A percentile compares a stretch with the other conserved stretches of the same genome.
phyloP scores from a whole-genome alignment of 805 yeast genomes.

The Naumovozyma castellii region DNA sequence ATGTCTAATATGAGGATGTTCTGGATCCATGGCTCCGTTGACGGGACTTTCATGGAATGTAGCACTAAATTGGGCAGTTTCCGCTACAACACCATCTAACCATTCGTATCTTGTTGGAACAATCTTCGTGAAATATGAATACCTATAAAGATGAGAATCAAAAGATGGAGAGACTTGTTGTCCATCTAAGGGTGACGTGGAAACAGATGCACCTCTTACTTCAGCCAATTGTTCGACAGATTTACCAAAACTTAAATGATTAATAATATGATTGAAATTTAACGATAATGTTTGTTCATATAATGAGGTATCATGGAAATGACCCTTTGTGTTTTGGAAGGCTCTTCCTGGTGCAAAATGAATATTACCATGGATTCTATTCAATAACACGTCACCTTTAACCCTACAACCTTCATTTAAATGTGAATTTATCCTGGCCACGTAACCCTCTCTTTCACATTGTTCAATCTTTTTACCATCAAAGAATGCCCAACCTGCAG shows the following conservation, averaged over 20 bases:
- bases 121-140: constrained; percentile 75
- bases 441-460: constrained; percentile 86
- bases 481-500: constrained; percentile 77
- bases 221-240: constrained; percentile 6
- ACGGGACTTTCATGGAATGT: constrained; percentile 83
- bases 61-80: constrained; percentile 85
- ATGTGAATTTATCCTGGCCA: constrained; percentile 45
- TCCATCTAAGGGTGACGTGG: constrained; percentile 65
- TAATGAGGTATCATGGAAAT: constrained; percentile 77
- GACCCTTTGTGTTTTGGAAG: constrained; percentile 42
- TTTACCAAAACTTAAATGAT: constrained; percentile 76
- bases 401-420: constrained; percentile 82
- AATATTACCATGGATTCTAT: constrained; percentile 80
- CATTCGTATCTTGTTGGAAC: constrained; percentile 82
- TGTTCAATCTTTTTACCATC: constrained; percentile 85
- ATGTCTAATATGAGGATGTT: constrained; percentile 78
- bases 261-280: constrained; percentile 67
- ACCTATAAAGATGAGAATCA: constrained; percentile 50
- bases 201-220: constrained; percentile 32
- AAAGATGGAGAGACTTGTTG: constrained; percentile 24
- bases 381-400: constrained; percentile 67
- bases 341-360: constrained; percentile 97
- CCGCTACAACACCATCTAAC: constrained; percentile 40
- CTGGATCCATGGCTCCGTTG: constrained; percentile 79
- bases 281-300: constrained; percentile 53